Percentiles rank a stretch among this genome's conserved stretches.
Conservation (phyloP, 495 filamentous ascomycete species). For the Rostrohypoxylon terebratum region DNA sequence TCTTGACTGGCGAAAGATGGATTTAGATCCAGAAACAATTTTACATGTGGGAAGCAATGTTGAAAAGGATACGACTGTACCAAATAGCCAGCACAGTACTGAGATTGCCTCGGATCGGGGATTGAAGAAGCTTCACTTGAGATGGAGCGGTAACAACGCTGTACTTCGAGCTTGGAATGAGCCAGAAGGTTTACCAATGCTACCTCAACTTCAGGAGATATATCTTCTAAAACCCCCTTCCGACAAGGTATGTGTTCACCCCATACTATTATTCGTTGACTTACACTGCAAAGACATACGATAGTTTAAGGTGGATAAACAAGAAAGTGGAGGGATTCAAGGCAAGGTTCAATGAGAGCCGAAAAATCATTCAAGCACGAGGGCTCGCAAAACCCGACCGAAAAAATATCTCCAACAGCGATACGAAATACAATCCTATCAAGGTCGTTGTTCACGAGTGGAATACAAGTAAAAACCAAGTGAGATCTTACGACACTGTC, state of each 20-base stretch:
- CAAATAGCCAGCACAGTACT: background rate
- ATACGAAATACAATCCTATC: background rate
- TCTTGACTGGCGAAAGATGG: slow-evolving; percentile 10
- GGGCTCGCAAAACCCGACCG: background rate
- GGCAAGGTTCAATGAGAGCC: background rate
- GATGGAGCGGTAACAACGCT: slow-evolving; percentile 9
- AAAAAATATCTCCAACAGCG: background rate
- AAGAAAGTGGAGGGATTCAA: background rate
- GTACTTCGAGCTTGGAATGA: slow-evolving; percentile 11
- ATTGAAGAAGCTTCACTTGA: background rate
- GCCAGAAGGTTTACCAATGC: slow-evolving; percentile 2
- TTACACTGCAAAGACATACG: background rate
- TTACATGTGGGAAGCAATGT: background rate
- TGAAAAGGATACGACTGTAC: background rate
- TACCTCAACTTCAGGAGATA: background rate
- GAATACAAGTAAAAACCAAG: background rate
- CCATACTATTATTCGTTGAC: background rate
- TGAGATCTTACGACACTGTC: background rate
- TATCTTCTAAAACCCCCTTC: background rate
- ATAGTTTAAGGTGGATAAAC: background rate
- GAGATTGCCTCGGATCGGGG: background rate
- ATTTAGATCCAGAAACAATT: slow-evolving; percentile 7
- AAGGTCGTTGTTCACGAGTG: background rate
- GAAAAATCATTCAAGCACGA: background rate
- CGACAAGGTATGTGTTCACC: background rate